Conservation (phyloP, 2,329 filamentous ascomycete genomes). For the Nothopassalora personata region DNA sequence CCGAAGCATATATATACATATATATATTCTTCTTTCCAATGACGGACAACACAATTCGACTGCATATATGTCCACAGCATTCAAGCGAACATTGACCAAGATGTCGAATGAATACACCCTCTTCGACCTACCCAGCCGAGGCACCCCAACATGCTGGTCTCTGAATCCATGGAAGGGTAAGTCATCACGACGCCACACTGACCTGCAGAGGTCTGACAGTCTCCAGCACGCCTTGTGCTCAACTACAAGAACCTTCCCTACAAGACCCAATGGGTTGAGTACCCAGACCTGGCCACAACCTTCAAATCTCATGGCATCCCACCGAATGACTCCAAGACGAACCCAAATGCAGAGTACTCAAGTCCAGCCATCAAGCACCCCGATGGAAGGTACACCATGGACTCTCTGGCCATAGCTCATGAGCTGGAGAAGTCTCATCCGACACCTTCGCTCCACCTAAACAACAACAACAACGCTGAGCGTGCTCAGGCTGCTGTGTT, state of each 20-base stretch:
- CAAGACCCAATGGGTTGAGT: constrained; percentile 64
- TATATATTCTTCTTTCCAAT: not conserved
- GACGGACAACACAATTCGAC: no score
- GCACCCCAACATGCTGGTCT: constrained; percentile 53
- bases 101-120: constrained; percentile 45
- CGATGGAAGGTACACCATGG: constrained; percentile 58
- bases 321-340: constrained; percentile 38
- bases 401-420: constrained; percentile 56
- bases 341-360: constrained; percentile 43
- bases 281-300: constrained; percentile 55
- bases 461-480: constrained; percentile 38
- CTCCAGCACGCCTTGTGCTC: constrained; percentile 54
- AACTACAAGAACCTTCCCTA: constrained; percentile 66
- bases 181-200: not conserved
- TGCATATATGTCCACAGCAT: not conserved
- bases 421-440: constrained; percentile 57
- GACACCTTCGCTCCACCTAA: constrained; percentile 52
- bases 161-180: constrained; percentile 67
- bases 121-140: constrained; percentile 58
- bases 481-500: constrained; percentile 40
- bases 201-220: constrained; percentile 5
- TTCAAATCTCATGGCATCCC: constrained; percentile 50
- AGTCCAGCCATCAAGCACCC: constrained; percentile 51
- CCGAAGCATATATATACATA: not conserved
- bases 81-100: not conserved